These are phyloP conservation scores for Emydomyces testavorans DNA, from an alignment of 2,329 filamentous ascomycete species.

Conservation along the genomic window DNA sequence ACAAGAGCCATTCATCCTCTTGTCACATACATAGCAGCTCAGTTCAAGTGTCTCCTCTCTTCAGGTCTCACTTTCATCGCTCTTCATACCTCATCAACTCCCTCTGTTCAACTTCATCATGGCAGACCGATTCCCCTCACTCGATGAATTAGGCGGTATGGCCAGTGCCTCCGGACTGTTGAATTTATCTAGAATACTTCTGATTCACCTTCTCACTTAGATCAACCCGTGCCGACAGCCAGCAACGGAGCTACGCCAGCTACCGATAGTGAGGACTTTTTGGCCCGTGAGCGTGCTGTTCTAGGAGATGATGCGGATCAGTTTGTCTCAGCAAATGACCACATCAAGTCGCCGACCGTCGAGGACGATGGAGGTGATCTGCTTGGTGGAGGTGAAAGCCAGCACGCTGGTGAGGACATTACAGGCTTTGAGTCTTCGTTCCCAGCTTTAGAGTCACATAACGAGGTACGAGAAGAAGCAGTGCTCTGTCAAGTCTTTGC, in stretches of 20 bases:
- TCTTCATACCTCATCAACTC: conserved; percentile 12
- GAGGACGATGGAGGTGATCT: conserved; percentile 59
- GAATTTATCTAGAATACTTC: background rate
- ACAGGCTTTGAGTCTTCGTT: conserved; percentile 76
- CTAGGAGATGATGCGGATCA: conserved; percentile 88
- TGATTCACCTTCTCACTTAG: conserved; percentile 21
- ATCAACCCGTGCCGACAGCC: conserved; percentile 17
- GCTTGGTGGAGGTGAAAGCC: conserved; percentile 43
- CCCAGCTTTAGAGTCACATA: conserved; percentile 64
- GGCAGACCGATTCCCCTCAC: conserved; percentile 67
- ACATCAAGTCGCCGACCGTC: conserved; percentile 46
- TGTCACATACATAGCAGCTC: no score
- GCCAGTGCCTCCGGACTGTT: conserved; percentile 12
- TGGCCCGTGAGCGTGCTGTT: conserved; percentile 77
- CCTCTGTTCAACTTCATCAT: conserved; percentile 34
- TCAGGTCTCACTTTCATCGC: conserved; percentile 10
- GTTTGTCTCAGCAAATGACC: conserved; percentile 67
- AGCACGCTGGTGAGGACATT: conserved; percentile 34
- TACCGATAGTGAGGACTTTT: conserved; percentile 63
- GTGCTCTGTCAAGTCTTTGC: no score
- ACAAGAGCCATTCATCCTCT: background rate
- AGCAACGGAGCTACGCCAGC: conserved; percentile 3
- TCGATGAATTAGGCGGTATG: conserved; percentile 53
- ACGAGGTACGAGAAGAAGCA: conserved; percentile 50
- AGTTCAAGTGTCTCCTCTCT: no score